Evolutionary conservation across 495 filamentous ascomycete species (phyloP), one percentile per base, ranked within the genome.

Genomic region (Bathelium albidoporum): DNA sequence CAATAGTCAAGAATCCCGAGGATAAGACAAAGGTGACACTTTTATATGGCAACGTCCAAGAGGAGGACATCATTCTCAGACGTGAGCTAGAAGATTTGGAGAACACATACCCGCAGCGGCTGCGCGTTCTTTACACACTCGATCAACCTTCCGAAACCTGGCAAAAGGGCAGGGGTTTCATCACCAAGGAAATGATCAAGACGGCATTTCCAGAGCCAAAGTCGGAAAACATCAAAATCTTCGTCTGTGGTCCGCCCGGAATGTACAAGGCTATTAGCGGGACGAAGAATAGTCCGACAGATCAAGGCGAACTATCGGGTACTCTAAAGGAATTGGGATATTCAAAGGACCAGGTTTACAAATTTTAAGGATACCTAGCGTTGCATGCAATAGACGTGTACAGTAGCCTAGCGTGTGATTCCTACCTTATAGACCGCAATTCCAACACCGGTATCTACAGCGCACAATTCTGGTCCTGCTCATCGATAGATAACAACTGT

Each of bases 21-120:
- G 93, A 96, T 79, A 88, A 89, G 83, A 96, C 93, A 70, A 95
- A 96, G 81, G 90, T 97, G 32, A 96, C 92, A 22, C 83, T 97
- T 16, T 84, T 97, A 18, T 96, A 92, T 73, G 92, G 89, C 67
- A 96, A 96, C 74, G 76, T 95, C 58, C 79, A 71, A 26, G 89
- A 96, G 77, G 83, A 91, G 43, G 92, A 97, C 69, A 92, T 96
- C 62, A 80, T 97, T 31, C 76, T 96, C 70, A 92, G 90, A 83
- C 79, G 83, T 65, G 90, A 96, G 80, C 81, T 91, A 26, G 80
- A 86, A 55, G 76, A 88, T 28, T 79, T 97, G 59, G 92, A 96
- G 81, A 95, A 95, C 80, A 89, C 84, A 43, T 92, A 91, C 78
- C 92, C 92, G n/a, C 87, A 89, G 77, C 86, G 89, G 64, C 96